Evolutionary conservation across 495 filamentous ascomycete species (phyloP), one percentile per base, ranked within the genome.

Genomic region (Trichoderma reesei): DNA sequence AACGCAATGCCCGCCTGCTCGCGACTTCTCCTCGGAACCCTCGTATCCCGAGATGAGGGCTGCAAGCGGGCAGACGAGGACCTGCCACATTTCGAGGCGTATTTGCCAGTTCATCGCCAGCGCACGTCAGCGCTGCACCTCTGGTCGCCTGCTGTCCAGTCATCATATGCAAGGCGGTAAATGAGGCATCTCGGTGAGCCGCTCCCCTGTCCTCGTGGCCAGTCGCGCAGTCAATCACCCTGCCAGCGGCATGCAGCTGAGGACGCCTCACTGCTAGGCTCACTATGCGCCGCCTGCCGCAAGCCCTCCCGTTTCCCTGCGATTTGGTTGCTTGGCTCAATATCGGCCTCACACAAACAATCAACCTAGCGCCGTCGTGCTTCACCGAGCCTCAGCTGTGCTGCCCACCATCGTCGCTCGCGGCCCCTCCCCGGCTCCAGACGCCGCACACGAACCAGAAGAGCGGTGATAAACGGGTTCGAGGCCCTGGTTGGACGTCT

Each of bases 121-220:
- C 51, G 51, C 51, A 56, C 51, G 51, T 56, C 51, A 56, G 51
- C 51, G 14, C 51, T 56, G 51, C 51, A 56, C 51, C 20, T 56
- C 51, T 56, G 51, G 51, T 20, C 10, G 14, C 26, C 51, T 56
- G 26, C 18, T 9, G 26, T 6, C 46, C 51, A 34, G 51, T 56
- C 26, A 33, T 56, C 26, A 56, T 34, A 56, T 56, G 51, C 51
- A 34, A 11, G 51, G 51, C 51, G 31, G 51, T 56, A 56, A 56
- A 56, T 56, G 51, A 56, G 51, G 51, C 51, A 56, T 56, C 51
- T 56, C 51, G 51, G 51, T 56, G 51, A 56, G 51, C 51, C 51
- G 51, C 51, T 11, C 51, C 42, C 51, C 51, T 31, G 51, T 9
- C 51, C 10, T 36, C 34, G 20, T 56, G 51, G 51, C 51, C 20